Percentiles rank a stretch among this genome's conserved stretches.
These are phyloP conservation scores for Ophiostoma triangulosporum DNA, from an alignment of 2,329 filamentous ascomycete species.

Conservation along the genomic window DNA sequence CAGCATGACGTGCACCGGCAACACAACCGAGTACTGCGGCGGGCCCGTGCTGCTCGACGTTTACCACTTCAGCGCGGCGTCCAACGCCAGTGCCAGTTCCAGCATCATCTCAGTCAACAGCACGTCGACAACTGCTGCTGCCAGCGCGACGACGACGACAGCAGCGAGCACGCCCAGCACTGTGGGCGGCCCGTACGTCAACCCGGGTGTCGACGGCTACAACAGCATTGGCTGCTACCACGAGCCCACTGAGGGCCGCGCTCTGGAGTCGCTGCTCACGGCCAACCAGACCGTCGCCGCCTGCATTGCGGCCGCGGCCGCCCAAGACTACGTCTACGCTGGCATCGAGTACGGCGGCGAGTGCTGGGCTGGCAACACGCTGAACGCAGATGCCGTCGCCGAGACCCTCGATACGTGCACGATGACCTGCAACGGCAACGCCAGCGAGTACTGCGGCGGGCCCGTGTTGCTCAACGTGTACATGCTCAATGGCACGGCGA, in stretches of 20 bases:
- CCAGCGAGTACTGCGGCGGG: slow-evolving; percentile 15
- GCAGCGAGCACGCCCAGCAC: neutral
- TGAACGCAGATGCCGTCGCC: slow-evolving; percentile 8
- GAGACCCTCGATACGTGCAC: slow-evolving; percentile 18
- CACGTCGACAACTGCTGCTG: no score
- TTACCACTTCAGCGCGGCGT: slow-evolving; percentile 11
- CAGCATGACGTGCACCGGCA: slow-evolving; percentile 17
- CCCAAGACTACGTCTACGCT: slow-evolving; percentile 15
- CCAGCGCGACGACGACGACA: neutral
- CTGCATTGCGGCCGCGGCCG: slow-evolving; percentile 16
- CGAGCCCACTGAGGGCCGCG: slow-evolving; percentile 15
- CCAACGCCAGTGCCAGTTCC: neutral
- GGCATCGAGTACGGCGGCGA: slow-evolving; percentile 23
- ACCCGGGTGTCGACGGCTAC: slow-evolving; percentile 22
- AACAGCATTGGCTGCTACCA: slow-evolving; percentile 23
- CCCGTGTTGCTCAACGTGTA: slow-evolving; percentile 13
- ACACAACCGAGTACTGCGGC: slow-evolving; percentile 14
- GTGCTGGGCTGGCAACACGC: slow-evolving; percentile 10
- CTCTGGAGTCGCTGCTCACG: slow-evolving; percentile 13
- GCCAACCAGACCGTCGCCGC: slow-evolving; percentile 15
- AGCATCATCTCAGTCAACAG: no score
- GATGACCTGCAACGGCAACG: slow-evolving; percentile 16
- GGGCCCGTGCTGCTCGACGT: slow-evolving; percentile 11
- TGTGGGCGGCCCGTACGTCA: slow-evolving; percentile 18
- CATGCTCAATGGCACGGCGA: slow-evolving; percentile 10